Conservation (phyloP, 2,329 filamentous ascomycete species). For the Alternaria conjuncta region DNA sequence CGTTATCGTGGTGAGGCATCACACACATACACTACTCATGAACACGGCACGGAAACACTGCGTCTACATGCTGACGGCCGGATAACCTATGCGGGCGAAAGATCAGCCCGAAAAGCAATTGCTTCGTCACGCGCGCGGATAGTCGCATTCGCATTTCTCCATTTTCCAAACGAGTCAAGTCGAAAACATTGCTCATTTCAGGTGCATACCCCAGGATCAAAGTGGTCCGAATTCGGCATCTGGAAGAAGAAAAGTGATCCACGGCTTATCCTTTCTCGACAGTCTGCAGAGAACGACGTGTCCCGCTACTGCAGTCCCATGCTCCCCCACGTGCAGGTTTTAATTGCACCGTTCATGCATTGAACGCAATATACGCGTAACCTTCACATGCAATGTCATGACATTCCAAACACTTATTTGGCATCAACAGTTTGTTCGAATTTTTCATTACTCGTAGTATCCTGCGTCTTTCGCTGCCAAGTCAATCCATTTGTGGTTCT, state of each 20-base stretch:
- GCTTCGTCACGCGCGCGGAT: neutral
- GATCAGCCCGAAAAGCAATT: neutral
- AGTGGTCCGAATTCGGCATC: neutral
- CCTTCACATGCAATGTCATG: constrained; percentile 5
- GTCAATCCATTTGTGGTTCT: neutral
- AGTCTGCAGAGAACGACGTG: neutral
- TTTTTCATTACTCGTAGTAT: constrained; percentile 25
- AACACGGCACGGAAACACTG: neutral
- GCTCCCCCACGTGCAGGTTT: constrained; percentile 5
- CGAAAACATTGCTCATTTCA: neutral
- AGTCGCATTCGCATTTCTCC: neutral
- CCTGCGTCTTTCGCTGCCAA: neutral
- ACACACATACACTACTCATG: neutral
- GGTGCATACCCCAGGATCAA: neutral
- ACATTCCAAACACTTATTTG: neutral
- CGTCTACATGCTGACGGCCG: neutral
- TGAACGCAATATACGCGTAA: constrained; percentile 5
- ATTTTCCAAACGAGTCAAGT: neutral
- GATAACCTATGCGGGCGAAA: neutral
- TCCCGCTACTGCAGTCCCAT: constrained; percentile 6
- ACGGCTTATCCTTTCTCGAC: neutral
- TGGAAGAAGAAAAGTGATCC: neutral
- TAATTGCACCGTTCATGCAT: constrained; percentile 14
- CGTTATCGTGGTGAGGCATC: neutral
- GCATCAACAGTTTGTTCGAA: constrained; percentile 7